Base-by-base conservation (phyloP, 805 yeast species). In the Suhomyces sp. region DNA sequence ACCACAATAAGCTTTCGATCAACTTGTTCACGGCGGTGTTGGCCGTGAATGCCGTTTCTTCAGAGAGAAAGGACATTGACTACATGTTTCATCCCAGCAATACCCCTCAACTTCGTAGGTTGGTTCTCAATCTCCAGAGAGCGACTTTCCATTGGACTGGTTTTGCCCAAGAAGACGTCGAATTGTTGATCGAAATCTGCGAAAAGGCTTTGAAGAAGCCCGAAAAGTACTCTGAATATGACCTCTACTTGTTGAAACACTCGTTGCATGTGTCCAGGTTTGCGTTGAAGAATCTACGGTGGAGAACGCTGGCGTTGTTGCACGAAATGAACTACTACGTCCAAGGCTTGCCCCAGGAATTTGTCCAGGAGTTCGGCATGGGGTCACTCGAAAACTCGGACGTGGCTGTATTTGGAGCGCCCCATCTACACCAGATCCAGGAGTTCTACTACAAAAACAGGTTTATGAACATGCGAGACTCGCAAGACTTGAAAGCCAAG, bases 111-210 rank as follows among this genome's bases (percentile, higher is more conserved):
- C 65, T 86, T 38, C 69, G 85, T 54, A 66, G 85, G 47, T 72
- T 86, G 57, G 78, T 86, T 10, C 77, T 81, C 4, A 86, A 86
- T 60, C 62, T 86, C 27, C 88, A 83, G 64, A 73, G 86, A 53
- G 83, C 87, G 0, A 84, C 91, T 0, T 85, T 86, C 63, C 84
- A 83, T 60, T 86, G 92, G 92, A 83, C 89, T 1, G 91, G 90
- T 0, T 86, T 86, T 61, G 74, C 85, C 10, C 74, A 76, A 24
- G 74, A 73, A 42, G 90, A 86, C 66, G 72, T 86, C 27, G 80
- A 81, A 47, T 71, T 78, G 22, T 71, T 86, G 65, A 62, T 81
- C 2, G 67, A 70, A 22, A 78, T 86, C 27, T 78, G 86, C 48
- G 67, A 72, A 13, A 65, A 68, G 22, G 77, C 83, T 6, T 54